phyloP scores from a whole-genome alignment of 2,329 filamentous ascomycete species.

The Ophiostoma ips region DNA sequence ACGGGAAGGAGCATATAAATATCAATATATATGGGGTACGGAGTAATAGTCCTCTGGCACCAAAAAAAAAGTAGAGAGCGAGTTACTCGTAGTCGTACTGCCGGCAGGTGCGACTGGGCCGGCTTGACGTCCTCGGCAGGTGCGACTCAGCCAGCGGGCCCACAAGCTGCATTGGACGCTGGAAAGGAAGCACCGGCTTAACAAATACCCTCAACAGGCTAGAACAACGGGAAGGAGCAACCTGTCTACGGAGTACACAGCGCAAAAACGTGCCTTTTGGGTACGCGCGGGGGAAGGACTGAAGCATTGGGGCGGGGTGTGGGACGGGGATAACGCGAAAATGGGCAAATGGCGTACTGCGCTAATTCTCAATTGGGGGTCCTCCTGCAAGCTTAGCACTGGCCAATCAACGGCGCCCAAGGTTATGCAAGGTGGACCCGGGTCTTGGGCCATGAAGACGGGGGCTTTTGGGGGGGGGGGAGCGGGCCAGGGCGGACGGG shows the following conservation, averaged over 20 bases:
- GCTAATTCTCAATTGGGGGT: background rate
- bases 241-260: too few relatives aligned
- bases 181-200: background rate
- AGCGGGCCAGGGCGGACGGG: background rate
- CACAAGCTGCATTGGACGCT: background rate
- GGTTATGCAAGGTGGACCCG: background rate
- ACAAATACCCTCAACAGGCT: constrained; percentile 1
- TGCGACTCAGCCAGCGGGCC: background rate
- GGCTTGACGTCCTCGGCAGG: background rate
- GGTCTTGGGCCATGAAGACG: too few relatives aligned
- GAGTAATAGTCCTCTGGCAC: too few relatives aligned
- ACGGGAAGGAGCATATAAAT: too few relatives aligned
- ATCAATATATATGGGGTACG: too few relatives aligned
- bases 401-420: background rate
- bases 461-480: background rate
- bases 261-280: too few relatives aligned
- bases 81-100: too few relatives aligned
- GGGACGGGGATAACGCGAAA: background rate
- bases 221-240: background rate
- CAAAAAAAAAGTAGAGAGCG: too few relatives aligned
- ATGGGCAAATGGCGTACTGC: background rate
- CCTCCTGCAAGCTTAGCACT: background rate
- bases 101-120: too few relatives aligned
- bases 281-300: too few relatives aligned
- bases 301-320: too few relatives aligned